These are phyloP conservation scores for Cudoniella acicularis DNA, from an alignment of 495 filamentous ascomycete species.

Conservation along the genomic window DNA sequence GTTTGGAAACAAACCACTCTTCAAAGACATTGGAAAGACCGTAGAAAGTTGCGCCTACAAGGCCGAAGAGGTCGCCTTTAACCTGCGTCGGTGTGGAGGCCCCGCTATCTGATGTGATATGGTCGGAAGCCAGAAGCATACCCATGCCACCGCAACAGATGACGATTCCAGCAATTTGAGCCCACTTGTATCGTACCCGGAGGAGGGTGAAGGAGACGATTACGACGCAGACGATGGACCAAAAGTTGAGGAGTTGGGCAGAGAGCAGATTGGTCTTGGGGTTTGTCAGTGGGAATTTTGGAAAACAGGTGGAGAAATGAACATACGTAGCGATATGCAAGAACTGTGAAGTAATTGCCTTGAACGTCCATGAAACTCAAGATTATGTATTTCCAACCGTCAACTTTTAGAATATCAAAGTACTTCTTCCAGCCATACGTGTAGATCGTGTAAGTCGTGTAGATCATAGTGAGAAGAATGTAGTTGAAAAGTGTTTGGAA, in stretches of 20 bases:
- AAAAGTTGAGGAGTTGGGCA: conserved; percentile 96
- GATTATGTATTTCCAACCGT: conserved; percentile 94
- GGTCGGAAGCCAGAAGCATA: conserved; percentile 80
- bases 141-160: conserved; percentile 93
- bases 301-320: conserved; percentile 39
- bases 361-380: conserved; percentile 90
- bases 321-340: conserved; percentile 89
- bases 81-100: conserved; percentile 63
- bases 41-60: conserved; percentile 87
- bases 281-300: not conserved
- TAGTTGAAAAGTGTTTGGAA: conserved; percentile 98
- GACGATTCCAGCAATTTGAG: conserved; percentile 81
- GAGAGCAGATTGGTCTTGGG: conserved; percentile 37
- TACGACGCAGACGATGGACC: conserved; percentile 94
- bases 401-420: conserved; percentile 53
- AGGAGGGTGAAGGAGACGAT: conserved; percentile 78
- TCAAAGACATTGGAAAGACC: conserved; percentile 86
- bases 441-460: conserved; percentile 79
- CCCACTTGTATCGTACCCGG: conserved; percentile 78
- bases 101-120: conserved; percentile 68
- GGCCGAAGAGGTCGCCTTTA: conserved; percentile 89
- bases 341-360: conserved; percentile 95
- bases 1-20: conserved; percentile 85
- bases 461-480: conserved; percentile 75
- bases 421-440: conserved; percentile 73